A percentile compares a stretch with the other conserved stretches of the same genome.
These are phyloP conservation scores for Leucaena leucocephala DNA, from an alignment of 306 rosid species.

Conservation along the genomic window DNA sequence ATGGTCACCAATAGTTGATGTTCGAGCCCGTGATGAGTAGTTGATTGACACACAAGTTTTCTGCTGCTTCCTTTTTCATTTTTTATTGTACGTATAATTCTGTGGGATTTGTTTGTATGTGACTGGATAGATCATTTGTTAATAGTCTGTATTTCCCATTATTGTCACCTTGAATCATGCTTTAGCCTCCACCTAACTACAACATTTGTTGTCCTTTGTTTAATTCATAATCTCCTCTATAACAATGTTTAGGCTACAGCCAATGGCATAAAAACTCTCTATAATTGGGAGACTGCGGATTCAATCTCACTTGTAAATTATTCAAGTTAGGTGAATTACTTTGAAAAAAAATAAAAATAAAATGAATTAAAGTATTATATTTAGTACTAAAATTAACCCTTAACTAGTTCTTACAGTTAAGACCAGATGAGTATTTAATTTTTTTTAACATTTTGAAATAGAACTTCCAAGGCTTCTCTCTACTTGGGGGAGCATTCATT, in stretches of 20 bases:
- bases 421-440: no score
- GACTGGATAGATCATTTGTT: not conserved
- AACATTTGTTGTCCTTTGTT: not conserved
- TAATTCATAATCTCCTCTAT: not conserved
- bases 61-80: constrained; percentile 5
- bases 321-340: no score
- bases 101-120: not conserved
- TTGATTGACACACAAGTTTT: not conserved
- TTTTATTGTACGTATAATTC: not conserved
- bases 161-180: not conserved
- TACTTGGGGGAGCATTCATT: no score
- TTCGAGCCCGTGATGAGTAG: not conserved
- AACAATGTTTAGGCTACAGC: not conserved
- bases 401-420: no score
- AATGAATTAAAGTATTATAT: no score
- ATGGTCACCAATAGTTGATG: constrained; percentile 22
- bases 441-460: no score
- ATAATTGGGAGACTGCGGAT: no score
- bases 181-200: not conserved
- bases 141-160: not conserved
- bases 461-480: no score
- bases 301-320: no score
- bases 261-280: no score
- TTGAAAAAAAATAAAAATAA: no score
- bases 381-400: no score